Evolutionary conservation across 169 alveolate species (phyloP).

Genomic region (Plasmodium adleri): DNA sequence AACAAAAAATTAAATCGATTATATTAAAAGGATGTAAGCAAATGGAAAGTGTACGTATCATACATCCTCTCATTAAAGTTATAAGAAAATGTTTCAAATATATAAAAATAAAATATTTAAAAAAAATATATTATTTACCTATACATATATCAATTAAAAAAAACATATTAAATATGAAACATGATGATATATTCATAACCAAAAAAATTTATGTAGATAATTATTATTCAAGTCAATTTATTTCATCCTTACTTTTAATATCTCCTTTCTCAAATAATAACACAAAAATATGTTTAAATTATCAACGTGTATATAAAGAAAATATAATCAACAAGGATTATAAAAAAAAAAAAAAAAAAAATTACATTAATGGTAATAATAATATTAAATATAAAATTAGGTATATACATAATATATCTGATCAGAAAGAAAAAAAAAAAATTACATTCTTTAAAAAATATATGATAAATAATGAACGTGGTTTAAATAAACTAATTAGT

Average conservation of each 20-base stretch:
- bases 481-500: too few species aligned
- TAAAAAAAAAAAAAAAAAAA: background rate
- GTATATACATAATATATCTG: background rate
- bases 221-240: constrained; percentile 43
- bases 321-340: background rate
- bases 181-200: background rate
- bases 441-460: background rate
- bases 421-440: background rate
- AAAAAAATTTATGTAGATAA: constrained; percentile 1
- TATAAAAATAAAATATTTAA: constrained; percentile 34
- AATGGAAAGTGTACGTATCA: constrained; percentile 39
- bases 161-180: background rate
- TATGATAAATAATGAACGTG: background rate
- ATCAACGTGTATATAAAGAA: background rate
- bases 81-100: constrained; percentile 6
- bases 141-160: constrained; percentile 13
- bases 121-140: constrained; percentile 34
- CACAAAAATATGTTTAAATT: constrained; percentile 17
- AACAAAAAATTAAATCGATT: constrained; percentile 7
- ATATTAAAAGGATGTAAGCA: constrained; percentile 39
- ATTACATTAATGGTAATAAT: background rate
- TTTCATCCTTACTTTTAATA: constrained; percentile 26
- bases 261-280: constrained; percentile 20
- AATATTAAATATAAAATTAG: background rate
- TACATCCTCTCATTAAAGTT: constrained; percentile 30